Base-by-base conservation (phyloP, 371 early-diverging fungal genomes). In the Mucor irregularis region DNA sequence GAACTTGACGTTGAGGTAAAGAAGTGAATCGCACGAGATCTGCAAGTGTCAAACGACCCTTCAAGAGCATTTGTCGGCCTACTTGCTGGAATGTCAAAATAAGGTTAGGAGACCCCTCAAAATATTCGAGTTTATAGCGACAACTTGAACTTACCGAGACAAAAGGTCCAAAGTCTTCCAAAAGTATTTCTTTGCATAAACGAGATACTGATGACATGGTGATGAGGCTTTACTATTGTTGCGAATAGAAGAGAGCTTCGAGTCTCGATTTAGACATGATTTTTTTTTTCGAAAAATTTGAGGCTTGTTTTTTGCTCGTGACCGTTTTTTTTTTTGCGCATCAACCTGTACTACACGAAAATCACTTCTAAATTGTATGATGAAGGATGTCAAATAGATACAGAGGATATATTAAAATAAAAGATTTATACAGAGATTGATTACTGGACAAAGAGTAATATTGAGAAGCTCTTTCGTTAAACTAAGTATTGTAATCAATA, bases 41-140 rank as follows among this genome's bases (percentile, higher is more conserved):
- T n/a, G 28, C n/a, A n/a, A 74, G 49, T 10, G 71, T 37, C 34
- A 78, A 53, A 22, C 78, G 74, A 43, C 78, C 78, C 53, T 74
- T 78, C 24, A 74, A 51, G 8, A 78, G 55, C 39, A 78, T 38
- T 50, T 69, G 69, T 55, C 62, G 56, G 3, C 63, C 60, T 22
- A 78, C 78, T 64, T 66, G 57, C 78, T 78, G 52, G n/a, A 25
- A 22, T 26, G 0, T 89, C 86, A 33, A 77, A 49, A 87, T 2
- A 34, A 50, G 10, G 29, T 16, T 58, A 37, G 45, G 39, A 34
- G 28, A 16, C 24, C 10, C 67, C 13, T 85, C 74, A 39, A 79
- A 77, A 17, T 30, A 29, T 13, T 19, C n/a, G 8, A 30, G 29
- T 10, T 14, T 17, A 13, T 22, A 0, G 13, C 14, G 7, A 38